Evolutionary conservation across 2,329 filamentous ascomycete species (phyloP).

Genomic region (Ustulina deusta): DNA sequence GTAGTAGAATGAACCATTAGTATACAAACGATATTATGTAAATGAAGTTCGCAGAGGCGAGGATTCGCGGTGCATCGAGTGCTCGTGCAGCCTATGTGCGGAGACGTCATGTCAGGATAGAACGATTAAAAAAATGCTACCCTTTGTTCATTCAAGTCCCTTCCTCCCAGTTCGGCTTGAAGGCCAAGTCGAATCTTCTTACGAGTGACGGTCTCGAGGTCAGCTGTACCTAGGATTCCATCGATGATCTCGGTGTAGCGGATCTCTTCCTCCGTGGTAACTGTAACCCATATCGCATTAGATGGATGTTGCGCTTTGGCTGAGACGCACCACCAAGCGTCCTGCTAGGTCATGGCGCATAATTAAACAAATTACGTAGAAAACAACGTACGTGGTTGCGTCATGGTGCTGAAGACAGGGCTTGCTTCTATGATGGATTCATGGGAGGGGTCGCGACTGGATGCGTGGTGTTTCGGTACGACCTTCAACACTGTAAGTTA

Average conservation of each 20-base stretch:
- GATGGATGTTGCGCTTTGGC: slow-evolving; percentile 10
- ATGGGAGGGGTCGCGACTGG: slow-evolving; percentile 22
- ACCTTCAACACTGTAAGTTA: slow-evolving; percentile 26
- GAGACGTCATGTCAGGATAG: not conserved
- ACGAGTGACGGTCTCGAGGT: slow-evolving; percentile 72
- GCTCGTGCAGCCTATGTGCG: not conserved
- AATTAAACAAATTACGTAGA: not conserved
- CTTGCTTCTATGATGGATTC: slow-evolving; percentile 28
- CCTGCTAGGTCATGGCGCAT: not conserved
- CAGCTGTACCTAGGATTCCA: slow-evolving; percentile 66
- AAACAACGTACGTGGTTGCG: slow-evolving; percentile 46
- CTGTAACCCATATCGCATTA: slow-evolving; percentile 51
- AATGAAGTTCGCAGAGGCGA: not conserved
- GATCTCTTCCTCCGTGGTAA: slow-evolving; percentile 62
- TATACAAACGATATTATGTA: not conserved
- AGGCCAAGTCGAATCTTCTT: slow-evolving; percentile 72
- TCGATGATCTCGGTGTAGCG: slow-evolving; percentile 71
- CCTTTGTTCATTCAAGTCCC: slow-evolving; percentile 71
- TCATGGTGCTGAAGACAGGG: slow-evolving; percentile 42
- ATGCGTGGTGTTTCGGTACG: slow-evolving; percentile 14
- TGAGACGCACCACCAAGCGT: not conserved
- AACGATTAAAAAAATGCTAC: slow-evolving; percentile 51
- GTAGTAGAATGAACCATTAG: slow-evolving; percentile 19
- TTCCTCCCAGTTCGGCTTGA: slow-evolving; percentile 65
- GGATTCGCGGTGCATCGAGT: not conserved